Conservation (phyloP, 495 filamentous ascomycete genomes). For the Penicillium coprophilum region DNA sequence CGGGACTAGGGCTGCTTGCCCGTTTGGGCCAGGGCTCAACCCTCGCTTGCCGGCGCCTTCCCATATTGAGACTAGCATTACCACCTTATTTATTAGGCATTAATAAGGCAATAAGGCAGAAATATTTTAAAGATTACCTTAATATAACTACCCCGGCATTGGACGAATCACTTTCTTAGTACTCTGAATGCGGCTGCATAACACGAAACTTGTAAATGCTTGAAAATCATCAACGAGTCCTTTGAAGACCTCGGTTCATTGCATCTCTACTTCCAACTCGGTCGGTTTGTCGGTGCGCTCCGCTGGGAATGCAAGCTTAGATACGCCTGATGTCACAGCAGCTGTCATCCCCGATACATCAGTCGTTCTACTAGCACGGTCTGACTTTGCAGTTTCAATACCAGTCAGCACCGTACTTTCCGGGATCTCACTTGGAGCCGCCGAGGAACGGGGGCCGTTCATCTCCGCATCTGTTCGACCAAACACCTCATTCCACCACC, state of each 20-base stretch:
- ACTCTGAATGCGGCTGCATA: slow-evolving; percentile 5
- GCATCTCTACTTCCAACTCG: slow-evolving; percentile 52
- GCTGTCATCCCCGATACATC: slow-evolving; percentile 36
- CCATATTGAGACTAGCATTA: slow-evolving; percentile 20
- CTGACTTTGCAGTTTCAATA: slow-evolving; percentile 43
- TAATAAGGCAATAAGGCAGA: slow-evolving; percentile 10
- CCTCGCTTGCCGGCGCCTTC: slow-evolving; percentile 43
- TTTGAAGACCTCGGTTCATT: slow-evolving; percentile 26
- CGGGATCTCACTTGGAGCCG: slow-evolving; percentile 21
- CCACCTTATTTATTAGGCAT: slow-evolving; percentile 7
- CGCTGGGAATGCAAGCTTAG: slow-evolving; percentile 38
- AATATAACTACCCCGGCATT: neutral
- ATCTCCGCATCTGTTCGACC: slow-evolving; percentile 85
- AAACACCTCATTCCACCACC: slow-evolving; percentile 94
- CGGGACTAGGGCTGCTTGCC: slow-evolving; percentile 42
- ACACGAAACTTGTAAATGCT: slow-evolving; percentile 5
- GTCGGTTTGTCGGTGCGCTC: slow-evolving; percentile 27
- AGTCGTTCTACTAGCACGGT: slow-evolving; percentile 24
- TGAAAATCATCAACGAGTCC: neutral
- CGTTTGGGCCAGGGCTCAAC: slow-evolving; percentile 44
- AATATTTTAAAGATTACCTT: slow-evolving; percentile 6
- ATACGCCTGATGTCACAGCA: slow-evolving; percentile 44
- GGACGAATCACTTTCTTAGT: neutral
- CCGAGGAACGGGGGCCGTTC: slow-evolving; percentile 62
- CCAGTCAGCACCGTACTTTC: slow-evolving; percentile 44